Percentiles rank a stretch among this genome's conserved stretches.
These are phyloP conservation scores for Colletotrichum incanum DNA, from an alignment of 2,329 filamentous ascomycete genomes.

Conservation along the genomic window DNA sequence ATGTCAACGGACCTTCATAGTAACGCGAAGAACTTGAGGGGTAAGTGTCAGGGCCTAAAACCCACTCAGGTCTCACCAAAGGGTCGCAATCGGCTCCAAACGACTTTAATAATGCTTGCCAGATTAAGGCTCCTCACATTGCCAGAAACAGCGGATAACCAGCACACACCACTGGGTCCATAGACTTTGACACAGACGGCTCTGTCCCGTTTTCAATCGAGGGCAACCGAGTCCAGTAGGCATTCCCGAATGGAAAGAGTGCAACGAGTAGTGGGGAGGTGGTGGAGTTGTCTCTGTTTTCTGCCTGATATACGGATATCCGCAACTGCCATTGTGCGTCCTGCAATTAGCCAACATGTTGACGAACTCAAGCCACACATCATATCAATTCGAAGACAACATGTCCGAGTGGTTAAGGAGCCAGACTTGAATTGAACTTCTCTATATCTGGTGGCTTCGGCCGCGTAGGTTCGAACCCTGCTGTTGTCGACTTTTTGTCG, in stretches of 20 bases:
- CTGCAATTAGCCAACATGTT: neutral
- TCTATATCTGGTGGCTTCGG: conserved; percentile 33
- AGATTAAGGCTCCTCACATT: neutral
- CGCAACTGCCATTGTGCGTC: neutral
- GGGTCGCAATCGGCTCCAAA: neutral
- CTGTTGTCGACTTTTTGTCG: conserved; percentile 26
- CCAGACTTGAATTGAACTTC: conserved; percentile 21
- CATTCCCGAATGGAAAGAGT: neutral
- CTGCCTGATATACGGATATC: neutral
- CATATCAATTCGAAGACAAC: neutral
- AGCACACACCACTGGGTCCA: neutral
- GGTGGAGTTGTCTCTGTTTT: neutral
- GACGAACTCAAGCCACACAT: fast-evolving
- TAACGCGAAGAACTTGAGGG: neutral
- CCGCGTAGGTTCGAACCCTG: conserved; percentile 41
- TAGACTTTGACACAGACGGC: neutral
- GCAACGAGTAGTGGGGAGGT: neutral
- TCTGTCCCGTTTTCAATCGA: too few species aligned
- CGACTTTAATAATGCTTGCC: neutral
- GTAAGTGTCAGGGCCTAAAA: too few species aligned
- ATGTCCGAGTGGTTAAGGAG: conserved; percentile 38
- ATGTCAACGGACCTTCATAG: neutral
- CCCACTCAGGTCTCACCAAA: neutral
- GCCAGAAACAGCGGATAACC: neutral
- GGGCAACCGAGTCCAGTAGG: neutral